Evolutionary conservation across 2,329 filamentous ascomycete genomes (phyloP).

Genomic region (Plenodomus lindquistii): DNA sequence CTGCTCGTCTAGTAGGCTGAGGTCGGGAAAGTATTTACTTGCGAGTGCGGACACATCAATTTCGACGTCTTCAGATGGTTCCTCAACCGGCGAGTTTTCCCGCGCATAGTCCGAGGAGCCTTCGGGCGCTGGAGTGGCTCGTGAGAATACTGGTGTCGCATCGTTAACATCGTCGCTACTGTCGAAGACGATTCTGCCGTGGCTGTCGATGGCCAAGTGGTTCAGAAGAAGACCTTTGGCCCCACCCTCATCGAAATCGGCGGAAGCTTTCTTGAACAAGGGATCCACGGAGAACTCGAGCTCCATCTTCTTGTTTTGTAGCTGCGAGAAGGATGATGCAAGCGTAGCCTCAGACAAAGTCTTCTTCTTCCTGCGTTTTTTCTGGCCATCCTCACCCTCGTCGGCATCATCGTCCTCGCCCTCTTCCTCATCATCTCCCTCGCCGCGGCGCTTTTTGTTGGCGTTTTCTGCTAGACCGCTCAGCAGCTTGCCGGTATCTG

Average conservation of each 20-base stretch:
- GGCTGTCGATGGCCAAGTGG: slow-evolving; percentile 90
- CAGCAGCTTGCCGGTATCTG: slow-evolving; percentile 91
- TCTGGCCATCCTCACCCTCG: slow-evolving; percentile 61
- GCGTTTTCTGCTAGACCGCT: slow-evolving; percentile 90
- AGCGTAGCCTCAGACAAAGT: slow-evolving; percentile 89
- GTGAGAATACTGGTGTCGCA: slow-evolving; percentile 51
- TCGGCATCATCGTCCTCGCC: slow-evolving; percentile 69
- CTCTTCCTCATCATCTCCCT: slow-evolving; percentile 40
- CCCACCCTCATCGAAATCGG: slow-evolving; percentile 97
- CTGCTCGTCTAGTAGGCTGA: slow-evolving; percentile 75
- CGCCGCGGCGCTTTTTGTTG: slow-evolving; percentile 56
- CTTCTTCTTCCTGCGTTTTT: slow-evolving; percentile 73
- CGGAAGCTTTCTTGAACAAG: slow-evolving; percentile 98
- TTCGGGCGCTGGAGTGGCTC: slow-evolving; percentile 51
- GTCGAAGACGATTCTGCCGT: slow-evolving; percentile 95
- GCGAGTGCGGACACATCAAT: slow-evolving; percentile 79
- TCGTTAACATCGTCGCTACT: slow-evolving; percentile 84
- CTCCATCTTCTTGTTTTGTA: slow-evolving; percentile 97
- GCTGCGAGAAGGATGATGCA: slow-evolving; percentile 80
- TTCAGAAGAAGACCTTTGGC: slow-evolving; percentile 94
- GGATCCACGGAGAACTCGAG: slow-evolving; percentile 96
- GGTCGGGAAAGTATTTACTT: slow-evolving; percentile 81
- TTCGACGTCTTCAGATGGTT: slow-evolving; percentile 63
- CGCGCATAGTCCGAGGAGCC: slow-evolving; percentile 27
- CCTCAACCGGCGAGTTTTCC: slow-evolving; percentile 40